These are phyloP conservation scores for Leucocoprinus sp. DNA, from an alignment of 768 basidiomycete genomes.

Conservation along the genomic window DNA sequence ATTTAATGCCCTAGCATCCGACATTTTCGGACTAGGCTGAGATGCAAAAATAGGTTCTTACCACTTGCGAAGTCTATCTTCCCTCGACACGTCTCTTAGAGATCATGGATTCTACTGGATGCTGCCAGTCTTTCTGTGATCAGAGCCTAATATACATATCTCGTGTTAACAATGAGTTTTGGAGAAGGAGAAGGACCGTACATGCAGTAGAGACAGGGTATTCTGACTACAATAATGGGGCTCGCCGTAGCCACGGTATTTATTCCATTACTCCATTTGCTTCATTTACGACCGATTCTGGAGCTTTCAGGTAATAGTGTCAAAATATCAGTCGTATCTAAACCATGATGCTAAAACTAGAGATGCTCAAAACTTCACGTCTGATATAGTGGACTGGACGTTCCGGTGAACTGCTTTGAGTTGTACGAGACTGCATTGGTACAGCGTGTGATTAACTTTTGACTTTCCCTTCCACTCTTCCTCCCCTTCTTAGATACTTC, in stretches of 20 bases:
- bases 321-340: not conserved
- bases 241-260: not conserved
- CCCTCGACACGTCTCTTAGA: no score
- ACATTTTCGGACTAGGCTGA: no score
- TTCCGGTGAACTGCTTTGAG: not conserved
- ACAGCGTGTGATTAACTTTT: not conserved
- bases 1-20: conserved; percentile 3
- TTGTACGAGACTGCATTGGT: no score
- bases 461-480: not conserved
- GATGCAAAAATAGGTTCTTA: no score
- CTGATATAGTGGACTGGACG: not conserved
- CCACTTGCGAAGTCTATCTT: no score
- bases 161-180: not conserved
- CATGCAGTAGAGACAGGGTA: not conserved
- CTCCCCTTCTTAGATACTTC: no score
- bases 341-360: not conserved
- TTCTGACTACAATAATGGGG: not conserved
- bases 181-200: not conserved
- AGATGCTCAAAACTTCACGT: not conserved
- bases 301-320: not conserved
- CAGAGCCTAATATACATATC: not conserved
- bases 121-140: not conserved
- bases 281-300: not conserved
- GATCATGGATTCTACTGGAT: no score
- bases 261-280: not conserved